phyloP scores from a whole-genome alignment of 345 rosid species.

The Murraya paniculata region DNA sequence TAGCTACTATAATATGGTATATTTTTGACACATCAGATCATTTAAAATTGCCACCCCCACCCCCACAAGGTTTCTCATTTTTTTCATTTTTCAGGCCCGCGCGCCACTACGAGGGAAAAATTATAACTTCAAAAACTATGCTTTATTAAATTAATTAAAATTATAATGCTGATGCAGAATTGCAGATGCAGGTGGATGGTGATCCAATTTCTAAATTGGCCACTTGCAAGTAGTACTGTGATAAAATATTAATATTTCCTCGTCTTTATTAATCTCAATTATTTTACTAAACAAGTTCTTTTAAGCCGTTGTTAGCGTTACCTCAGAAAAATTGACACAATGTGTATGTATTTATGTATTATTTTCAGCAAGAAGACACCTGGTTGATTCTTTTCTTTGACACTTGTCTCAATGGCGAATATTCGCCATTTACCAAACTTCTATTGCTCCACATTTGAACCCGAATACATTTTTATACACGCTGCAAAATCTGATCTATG shows the following conservation, averaged over 20 bases:
- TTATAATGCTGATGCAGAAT: neutral
- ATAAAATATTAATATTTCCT: neutral
- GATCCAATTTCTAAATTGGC: neutral
- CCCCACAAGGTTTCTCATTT: too few relatives aligned
- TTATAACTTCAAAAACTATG: neutral
- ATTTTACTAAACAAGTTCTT: neutral
- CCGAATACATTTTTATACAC: neutral
- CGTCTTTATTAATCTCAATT: neutral
- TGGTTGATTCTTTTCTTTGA: neutral
- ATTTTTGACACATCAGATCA: too few relatives aligned
- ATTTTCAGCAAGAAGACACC: neutral
- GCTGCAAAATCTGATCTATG: too few relatives aligned
- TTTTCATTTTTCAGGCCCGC: neutral
- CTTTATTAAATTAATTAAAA: neutral
- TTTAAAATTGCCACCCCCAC: too few relatives aligned
- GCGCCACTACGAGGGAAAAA: neutral
- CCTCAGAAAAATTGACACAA: neutral
- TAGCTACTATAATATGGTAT: too few relatives aligned
- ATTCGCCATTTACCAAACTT: neutral
- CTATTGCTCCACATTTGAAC: neutral
- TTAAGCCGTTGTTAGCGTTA: neutral
- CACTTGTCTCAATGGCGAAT: neutral
- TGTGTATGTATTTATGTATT: neutral
- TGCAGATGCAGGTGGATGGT: neutral
- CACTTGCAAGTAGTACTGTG: neutral